phyloP scores from a whole-genome alignment of 2,329 filamentous ascomycete species.

The Pseudogymnoascus sp. region DNA sequence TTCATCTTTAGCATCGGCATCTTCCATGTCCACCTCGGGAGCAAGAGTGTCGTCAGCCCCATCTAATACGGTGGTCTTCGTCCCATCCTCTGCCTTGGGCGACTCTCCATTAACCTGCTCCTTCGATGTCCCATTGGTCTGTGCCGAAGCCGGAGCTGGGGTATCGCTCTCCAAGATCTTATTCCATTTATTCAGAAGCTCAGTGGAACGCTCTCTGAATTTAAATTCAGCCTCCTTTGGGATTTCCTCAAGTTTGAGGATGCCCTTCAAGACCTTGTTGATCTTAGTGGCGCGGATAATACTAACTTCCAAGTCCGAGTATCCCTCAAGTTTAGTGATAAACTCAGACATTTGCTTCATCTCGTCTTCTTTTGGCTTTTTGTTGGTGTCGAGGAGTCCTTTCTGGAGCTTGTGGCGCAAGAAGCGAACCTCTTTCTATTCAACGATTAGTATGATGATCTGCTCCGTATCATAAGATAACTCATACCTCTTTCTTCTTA shows the following conservation, averaged over 20 bases:
- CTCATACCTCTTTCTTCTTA: slow-evolving; percentile 50
- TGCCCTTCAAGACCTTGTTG: slow-evolving; percentile 94
- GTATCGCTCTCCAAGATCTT: slow-evolving; percentile 63
- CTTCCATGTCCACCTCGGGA: slow-evolving; percentile 24
- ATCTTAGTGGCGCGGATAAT: slow-evolving; percentile 93
- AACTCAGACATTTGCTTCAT: slow-evolving; percentile 74
- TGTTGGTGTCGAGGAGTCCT: slow-evolving; percentile 78
- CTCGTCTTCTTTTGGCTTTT: slow-evolving; percentile 77
- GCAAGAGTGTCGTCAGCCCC: slow-evolving; percentile 26
- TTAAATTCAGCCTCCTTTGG: slow-evolving; percentile 82
- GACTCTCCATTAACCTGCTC: slow-evolving; percentile 36
- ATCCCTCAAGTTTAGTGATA: slow-evolving; percentile 52
- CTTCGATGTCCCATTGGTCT: slow-evolving; percentile 20
- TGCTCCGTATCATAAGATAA: background rate
- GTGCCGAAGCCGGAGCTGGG: slow-evolving; percentile 30
- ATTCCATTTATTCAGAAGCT: slow-evolving; percentile 83
- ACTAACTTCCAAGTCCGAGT: slow-evolving; percentile 60
- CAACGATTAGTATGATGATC: slow-evolving; percentile 28
- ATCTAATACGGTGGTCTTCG: slow-evolving; percentile 22
- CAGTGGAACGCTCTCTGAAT: slow-evolving; percentile 78
- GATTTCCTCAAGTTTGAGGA: slow-evolving; percentile 76
- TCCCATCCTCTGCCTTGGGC: slow-evolving; percentile 27
- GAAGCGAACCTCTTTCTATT: slow-evolving; percentile 74
- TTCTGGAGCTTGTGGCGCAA: slow-evolving; percentile 92
- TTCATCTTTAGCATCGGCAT: slow-evolving; percentile 33